These are phyloP conservation scores for Leishmania tropica DNA, from an alignment of 208 protist species.

Conservation along the genomic window DNA sequence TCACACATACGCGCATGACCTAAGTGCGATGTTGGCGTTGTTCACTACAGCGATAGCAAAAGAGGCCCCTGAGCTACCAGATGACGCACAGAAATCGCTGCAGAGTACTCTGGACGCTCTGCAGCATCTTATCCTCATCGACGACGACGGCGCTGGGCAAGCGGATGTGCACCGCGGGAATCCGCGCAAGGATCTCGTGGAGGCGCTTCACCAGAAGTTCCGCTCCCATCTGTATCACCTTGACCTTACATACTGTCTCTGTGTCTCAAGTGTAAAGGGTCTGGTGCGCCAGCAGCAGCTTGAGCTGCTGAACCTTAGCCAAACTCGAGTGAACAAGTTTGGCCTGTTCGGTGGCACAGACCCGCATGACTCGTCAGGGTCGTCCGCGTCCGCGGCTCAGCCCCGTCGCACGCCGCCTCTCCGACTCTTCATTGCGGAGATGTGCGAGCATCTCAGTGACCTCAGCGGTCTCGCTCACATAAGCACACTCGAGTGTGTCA, in stretches of 20 bases:
- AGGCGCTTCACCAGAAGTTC: slow-evolving; percentile 31
- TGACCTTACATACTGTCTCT: slow-evolving; percentile 59
- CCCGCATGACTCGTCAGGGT: background rate
- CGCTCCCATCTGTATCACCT: slow-evolving; percentile 56
- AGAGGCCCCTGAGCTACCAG: background rate
- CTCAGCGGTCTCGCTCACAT: slow-evolving; percentile 44
- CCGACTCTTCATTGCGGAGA: slow-evolving; percentile 57
- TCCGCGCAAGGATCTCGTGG: background rate
- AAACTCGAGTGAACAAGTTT: slow-evolving; percentile 38
- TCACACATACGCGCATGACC: slow-evolving; percentile 24
- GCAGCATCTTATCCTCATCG: slow-evolving; percentile 7
- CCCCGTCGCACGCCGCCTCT: slow-evolving; percentile 29
- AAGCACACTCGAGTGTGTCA: slow-evolving; percentile 42
- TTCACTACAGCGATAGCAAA: background rate
- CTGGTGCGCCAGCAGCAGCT: slow-evolving; percentile 37
- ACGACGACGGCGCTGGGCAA: background rate
- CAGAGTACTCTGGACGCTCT: slow-evolving; percentile 7
- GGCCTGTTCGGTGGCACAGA: slow-evolving; percentile 29
- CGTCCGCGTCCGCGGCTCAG: background rate
- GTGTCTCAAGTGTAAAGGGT: slow-evolving; percentile 36
- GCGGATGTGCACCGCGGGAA: background rate
- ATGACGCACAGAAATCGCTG: slow-evolving; percentile 2
- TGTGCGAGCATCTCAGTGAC: slow-evolving; percentile 48
- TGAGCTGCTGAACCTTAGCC: slow-evolving; percentile 57
- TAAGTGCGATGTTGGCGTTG: slow-evolving; percentile 13